These are phyloP conservation scores for Malus asiatica DNA, from an alignment of 306 rosid species.

Conservation along the genomic window DNA sequence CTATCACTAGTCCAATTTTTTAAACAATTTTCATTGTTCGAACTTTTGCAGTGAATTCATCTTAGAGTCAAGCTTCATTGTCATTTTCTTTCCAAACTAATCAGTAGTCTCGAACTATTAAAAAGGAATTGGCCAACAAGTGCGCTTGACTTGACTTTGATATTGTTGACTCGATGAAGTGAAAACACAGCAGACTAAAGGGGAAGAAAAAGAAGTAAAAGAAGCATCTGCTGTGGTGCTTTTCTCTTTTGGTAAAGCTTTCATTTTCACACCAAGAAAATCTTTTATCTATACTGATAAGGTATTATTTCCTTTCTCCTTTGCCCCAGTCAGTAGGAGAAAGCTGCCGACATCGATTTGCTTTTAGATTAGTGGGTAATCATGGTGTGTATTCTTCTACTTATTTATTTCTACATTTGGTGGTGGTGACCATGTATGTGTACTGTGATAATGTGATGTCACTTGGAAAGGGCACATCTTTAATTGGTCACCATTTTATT, in stretches of 20 bases:
- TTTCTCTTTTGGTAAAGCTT: background rate
- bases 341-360: constrained; percentile 23
- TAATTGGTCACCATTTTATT: background rate
- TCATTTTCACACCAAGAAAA: background rate
- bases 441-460: background rate
- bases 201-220: background rate
- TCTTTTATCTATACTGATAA: background rate
- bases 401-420: background rate
- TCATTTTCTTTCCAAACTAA: too few relatives aligned
- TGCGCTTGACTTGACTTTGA: constrained; percentile 10
- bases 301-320: background rate
- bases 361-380: background rate
- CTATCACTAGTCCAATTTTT: background rate
- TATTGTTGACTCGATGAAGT: constrained; percentile 5
- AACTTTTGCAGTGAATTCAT: too few relatives aligned
- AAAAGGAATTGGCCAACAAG: background rate
- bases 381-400: background rate
- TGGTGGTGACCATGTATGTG: background rate
- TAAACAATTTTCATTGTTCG: background rate
- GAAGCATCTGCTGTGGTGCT: background rate
- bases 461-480: background rate
- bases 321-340: background rate
- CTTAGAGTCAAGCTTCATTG: too few relatives aligned
- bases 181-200: background rate
- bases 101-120: background rate